phyloP scores from a whole-genome alignment of 108 stramenopile genomes.

The Chaetoceros tenuissimus region DNA sequence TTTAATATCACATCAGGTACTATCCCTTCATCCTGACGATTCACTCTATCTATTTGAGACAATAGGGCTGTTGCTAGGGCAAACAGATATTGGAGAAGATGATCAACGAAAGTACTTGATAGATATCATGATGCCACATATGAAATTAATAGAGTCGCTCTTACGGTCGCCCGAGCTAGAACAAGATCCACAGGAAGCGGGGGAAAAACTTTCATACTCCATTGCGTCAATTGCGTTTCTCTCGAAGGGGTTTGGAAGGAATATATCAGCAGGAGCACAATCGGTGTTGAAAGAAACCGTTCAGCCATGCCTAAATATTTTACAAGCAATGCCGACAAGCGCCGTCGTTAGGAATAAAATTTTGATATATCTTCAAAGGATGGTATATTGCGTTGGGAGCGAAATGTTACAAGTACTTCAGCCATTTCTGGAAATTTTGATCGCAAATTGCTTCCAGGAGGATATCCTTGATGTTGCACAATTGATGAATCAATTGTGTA shows the following conservation, averaged over 20 bases:
- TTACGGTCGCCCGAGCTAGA: conserved; percentile 20
- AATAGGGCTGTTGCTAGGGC: conserved; percentile 62
- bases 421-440: conserved; percentile 33
- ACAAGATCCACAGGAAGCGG: conserved; percentile 30
- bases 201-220: conserved; percentile 38
- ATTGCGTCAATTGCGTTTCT: conserved; percentile 60
- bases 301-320: conserved; percentile 25
- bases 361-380: conserved; percentile 48
- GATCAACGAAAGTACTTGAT: conserved; percentile 48
- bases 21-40: conserved; percentile 46
- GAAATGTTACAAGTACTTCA: conserved; percentile 43
- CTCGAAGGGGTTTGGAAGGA: conserved; percentile 56
- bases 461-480: conserved; percentile 60
- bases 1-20: conserved; percentile 36
- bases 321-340: conserved; percentile 30
- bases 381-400: conserved; percentile 47
- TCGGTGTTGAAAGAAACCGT: conserved; percentile 48
- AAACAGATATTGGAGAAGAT: conserved; percentile 39
- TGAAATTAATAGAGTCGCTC: conserved; percentile 43
- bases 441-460: conserved; percentile 34
- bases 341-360: conserved; percentile 45
- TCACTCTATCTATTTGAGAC: conserved; percentile 64
- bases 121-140: conserved; percentile 58
- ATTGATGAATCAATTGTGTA: conserved; percentile 55
- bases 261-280: conserved; percentile 43